Evolutionary conservation across 176 grass and related monocot species (phyloP).

Genomic region (Calamus simplicifolius): DNA sequence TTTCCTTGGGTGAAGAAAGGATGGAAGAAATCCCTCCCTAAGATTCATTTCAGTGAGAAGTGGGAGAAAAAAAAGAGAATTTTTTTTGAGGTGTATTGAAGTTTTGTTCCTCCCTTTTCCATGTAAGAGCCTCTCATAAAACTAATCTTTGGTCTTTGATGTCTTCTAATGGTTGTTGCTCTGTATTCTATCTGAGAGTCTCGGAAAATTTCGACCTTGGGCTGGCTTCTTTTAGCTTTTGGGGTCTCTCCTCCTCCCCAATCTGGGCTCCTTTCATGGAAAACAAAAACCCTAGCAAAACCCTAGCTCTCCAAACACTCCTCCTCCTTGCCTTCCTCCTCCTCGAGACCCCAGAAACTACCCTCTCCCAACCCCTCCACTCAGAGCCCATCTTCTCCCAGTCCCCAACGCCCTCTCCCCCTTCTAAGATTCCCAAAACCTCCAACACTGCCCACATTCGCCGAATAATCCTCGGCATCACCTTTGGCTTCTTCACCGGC

Average conservation of each 20-base stretch:
- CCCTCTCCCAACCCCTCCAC: constrained; percentile 45
- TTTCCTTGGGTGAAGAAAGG: too few relatives aligned
- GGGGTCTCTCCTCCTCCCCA: neutral
- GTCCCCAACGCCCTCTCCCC: constrained; percentile 22
- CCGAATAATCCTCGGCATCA: constrained; percentile 69
- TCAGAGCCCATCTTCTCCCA: constrained; percentile 48
- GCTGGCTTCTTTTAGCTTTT: too few relatives aligned
- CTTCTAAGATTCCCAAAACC: constrained; percentile 30
- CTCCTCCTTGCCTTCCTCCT: constrained; percentile 25
- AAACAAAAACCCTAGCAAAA: constrained; percentile 69
- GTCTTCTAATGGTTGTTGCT: too few relatives aligned
- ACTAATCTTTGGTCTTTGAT: too few relatives aligned
- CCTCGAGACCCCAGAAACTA: constrained; percentile 7
- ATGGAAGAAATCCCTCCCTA: too few relatives aligned
- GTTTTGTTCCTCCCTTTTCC: too few relatives aligned
- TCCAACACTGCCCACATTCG: constrained; percentile 34
- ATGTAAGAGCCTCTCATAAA: too few relatives aligned
- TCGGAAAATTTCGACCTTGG: too few relatives aligned
- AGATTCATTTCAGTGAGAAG: too few relatives aligned
- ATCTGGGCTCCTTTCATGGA: constrained; percentile 24
- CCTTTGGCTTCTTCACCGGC: constrained; percentile 78
- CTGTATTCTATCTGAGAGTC: too few relatives aligned
- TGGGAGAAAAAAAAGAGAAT: too few relatives aligned
- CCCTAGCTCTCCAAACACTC: constrained; percentile 21
- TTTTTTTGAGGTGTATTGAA: too few relatives aligned